Evolutionary conservation across 331 rosid genomes (phyloP), one percentile per base, ranked within the genome.

Genomic region (Acacia pycnantha): DNA sequence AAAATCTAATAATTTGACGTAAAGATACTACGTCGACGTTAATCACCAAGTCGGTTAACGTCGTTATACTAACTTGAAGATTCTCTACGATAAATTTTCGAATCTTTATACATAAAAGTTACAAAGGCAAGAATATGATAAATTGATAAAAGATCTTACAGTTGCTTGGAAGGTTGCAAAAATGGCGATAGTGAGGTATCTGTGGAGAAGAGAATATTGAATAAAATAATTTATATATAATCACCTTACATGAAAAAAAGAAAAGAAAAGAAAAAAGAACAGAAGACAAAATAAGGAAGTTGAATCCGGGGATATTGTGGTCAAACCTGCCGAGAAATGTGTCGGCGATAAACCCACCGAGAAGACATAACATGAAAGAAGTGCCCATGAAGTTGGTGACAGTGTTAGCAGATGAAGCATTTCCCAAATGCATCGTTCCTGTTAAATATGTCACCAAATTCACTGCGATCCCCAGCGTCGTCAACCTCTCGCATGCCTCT

Each of bases 301-400:
- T 47, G 59, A 61, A 71, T 64, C 41, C 48, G 46, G 21, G 16
- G 6, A 3, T n/a, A 9, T 3, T 59, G 33, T 59, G 66, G 35
- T 33, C 75, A 50, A 66, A 87, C 97, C 98, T 87, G 77, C 98
- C 98, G 22, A 95, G 92, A 68, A 95, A 95, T 29, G 98, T 87
- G 82, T 95, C 98, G 8, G 98, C 98, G 0, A 95, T 19, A 81
- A 95, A 93, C 24, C 98, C 98, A 40, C 98, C 98, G 14, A 95
- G 84, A 68, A 95, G 84, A 77, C 93, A 95, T 62, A 95, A 95
- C 97, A 95, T 95, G 77, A 95, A 95, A 10, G 94, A 92, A 64
- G 97, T 93, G 10, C 98, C 98, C 50, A 95, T 41, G 82, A 95
- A 93, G 85, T 95, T 95, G 74, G 98, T 95, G 86, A 95, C 98